These are phyloP conservation scores for Pseudogymnoascus sp. DNA, from an alignment of 2,329 filamentous ascomycete species.

Conservation along the genomic window DNA sequence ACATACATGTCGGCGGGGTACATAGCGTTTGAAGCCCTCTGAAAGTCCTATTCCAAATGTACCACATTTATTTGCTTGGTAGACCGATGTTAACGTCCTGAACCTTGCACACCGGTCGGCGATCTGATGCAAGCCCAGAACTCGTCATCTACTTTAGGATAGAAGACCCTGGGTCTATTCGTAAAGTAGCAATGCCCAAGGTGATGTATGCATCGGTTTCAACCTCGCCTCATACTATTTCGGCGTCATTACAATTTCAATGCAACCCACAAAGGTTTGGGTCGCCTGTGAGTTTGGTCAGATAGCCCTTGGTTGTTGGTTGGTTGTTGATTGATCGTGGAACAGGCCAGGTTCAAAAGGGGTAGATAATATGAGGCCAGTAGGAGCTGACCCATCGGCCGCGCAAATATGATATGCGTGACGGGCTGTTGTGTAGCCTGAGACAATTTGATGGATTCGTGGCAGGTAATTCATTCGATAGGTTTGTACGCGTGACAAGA, in stretches of 20 bases:
- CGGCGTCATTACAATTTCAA: neutral
- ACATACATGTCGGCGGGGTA: neutral
- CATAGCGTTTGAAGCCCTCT: neutral
- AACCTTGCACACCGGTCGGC: constrained; percentile 4
- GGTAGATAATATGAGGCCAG: constrained; percentile 1
- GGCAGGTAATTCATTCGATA: neutral
- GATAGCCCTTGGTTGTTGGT: neutral
- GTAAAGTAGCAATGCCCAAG: constrained; percentile 3
- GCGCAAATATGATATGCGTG: constrained; percentile 5
- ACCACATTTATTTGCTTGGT: neutral
- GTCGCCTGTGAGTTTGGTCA: neutral
- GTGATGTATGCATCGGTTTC: neutral
- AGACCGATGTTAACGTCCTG: neutral
- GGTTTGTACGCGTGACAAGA: constrained; percentile 3
- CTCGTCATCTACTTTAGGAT: neutral
- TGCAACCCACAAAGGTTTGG: neutral
- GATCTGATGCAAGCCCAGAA: neutral
- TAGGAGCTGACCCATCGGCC: neutral
- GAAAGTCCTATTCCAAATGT: neutral
- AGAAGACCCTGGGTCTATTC: neutral
- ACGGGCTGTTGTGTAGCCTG: neutral
- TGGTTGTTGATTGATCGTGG: neutral
- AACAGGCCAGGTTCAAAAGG: neutral
- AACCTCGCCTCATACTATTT: neutral
- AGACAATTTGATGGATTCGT: constrained; percentile 2